A percentile compares a stretch with the other conserved stretches of the same genome.
Conservation (phyloP, 495 filamentous ascomycete genomes). For the Tuber calosporum region DNA sequence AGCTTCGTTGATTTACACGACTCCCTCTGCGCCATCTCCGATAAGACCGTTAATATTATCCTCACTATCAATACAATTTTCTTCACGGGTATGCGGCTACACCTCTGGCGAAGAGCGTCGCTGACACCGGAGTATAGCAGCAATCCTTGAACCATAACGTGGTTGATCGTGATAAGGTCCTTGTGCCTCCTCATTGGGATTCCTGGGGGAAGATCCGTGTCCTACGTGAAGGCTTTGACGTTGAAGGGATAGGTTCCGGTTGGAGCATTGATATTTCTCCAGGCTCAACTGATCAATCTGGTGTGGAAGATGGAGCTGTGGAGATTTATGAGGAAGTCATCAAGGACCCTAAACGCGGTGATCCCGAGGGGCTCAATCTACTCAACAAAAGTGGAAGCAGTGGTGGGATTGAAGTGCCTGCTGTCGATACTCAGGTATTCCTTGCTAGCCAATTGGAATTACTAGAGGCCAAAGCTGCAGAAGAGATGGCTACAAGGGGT, state of each 20-base stretch:
- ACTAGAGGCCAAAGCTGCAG: conserved; percentile 58
- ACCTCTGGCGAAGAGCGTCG: neutral
- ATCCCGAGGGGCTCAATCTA: conserved; percentile 27
- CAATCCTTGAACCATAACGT: conserved; percentile 86
- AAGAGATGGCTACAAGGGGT: conserved; percentile 42
- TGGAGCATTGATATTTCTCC: conserved; percentile 66
- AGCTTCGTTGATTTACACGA: conserved; percentile 83
- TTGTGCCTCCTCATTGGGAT: conserved; percentile 95
- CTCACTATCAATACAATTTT: conserved; percentile 80
- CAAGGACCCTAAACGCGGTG: conserved; percentile 44
- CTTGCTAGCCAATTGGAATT: conserved; percentile 63
- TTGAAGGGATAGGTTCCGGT: conserved; percentile 72
- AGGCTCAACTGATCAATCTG: conserved; percentile 23
- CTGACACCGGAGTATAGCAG: conserved; percentile 49
- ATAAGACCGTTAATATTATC: conserved; percentile 80
- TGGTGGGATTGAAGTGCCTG: conserved; percentile 59
- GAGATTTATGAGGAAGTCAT: conserved; percentile 72
- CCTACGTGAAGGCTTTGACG: conserved; percentile 86
- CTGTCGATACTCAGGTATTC: conserved; percentile 72
- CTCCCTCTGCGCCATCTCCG: conserved; percentile 67
- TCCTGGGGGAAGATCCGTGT: conserved; percentile 97
- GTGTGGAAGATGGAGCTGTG: conserved; percentile 53
- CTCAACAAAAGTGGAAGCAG: conserved; percentile 44
- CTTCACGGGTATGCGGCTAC: conserved; percentile 47
- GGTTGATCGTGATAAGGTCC: conserved; percentile 88